Evolutionary conservation across 2,329 filamentous ascomycete species (phyloP).

Genomic region (Fusarium penzigii): DNA sequence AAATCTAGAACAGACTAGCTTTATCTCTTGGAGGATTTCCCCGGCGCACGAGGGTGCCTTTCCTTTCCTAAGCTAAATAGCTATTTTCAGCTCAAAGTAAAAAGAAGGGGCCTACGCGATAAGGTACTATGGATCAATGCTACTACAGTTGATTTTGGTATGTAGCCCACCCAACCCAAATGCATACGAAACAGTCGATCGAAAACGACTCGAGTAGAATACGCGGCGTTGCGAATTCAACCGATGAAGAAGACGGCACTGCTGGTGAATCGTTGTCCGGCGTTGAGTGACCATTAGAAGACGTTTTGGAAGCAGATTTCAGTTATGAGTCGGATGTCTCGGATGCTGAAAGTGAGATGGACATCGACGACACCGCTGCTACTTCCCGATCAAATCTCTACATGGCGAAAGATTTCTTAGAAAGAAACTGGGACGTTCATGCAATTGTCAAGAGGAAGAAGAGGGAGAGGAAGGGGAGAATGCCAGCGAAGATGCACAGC

Average conservation of each 20-base stretch:
- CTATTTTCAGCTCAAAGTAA: no score
- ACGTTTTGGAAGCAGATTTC: conserved; percentile 1
- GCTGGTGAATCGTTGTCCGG: background rate
- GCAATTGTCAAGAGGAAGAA: no score
- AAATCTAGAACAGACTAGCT: no score
- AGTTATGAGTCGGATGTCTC: background rate
- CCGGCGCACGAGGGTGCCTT: no score
- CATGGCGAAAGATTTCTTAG: conserved; percentile 1
- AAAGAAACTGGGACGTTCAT: conserved; percentile 2
- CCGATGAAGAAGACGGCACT: conserved; percentile 1
- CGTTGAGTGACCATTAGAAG: conserved; percentile 1
- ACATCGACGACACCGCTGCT: background rate
- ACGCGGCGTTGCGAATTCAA: background rate
- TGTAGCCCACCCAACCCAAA: background rate
- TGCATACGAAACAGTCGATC: background rate
- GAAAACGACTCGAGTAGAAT: conserved; percentile 1
- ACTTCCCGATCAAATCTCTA: background rate
- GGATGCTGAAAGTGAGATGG: conserved; percentile 1
- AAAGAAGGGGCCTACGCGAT: no score
- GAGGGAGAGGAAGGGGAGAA: no score
- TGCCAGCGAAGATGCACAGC: no score
- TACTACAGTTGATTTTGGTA: no score
- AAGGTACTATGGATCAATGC: no score
- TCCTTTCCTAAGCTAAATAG: no score
- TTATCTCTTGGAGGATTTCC: no score